A percentile compares a stretch with the other conserved stretches of the same genome.
These are phyloP conservation scores for Vachellia collinsii DNA, from an alignment of 306 rosid species.

Conservation along the genomic window DNA sequence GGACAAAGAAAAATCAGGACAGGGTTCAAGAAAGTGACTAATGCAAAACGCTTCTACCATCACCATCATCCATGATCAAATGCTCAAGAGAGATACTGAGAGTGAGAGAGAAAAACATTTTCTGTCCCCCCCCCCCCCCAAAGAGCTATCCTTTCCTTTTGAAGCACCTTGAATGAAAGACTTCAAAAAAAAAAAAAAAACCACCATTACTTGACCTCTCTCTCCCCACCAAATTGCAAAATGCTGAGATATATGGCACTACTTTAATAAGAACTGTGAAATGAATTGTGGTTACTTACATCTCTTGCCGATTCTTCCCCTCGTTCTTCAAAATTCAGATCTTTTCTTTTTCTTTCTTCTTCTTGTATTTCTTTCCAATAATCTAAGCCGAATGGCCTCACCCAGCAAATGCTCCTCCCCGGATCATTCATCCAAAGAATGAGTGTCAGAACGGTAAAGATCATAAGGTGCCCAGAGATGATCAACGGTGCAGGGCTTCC, in stretches of 20 bases:
- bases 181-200: neutral
- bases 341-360: neutral
- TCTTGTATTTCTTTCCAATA: neutral
- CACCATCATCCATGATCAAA: slow-evolving; percentile 36
- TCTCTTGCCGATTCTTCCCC: slow-evolving; percentile 30
- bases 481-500: slow-evolving; percentile 78
- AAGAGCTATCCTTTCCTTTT: slow-evolving; percentile 19
- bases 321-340: slow-evolving; percentile 13
- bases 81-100: neutral
- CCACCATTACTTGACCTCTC: slow-evolving; percentile 24
- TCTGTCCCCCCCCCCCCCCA: neutral
- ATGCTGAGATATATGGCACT: slow-evolving; percentile 13
- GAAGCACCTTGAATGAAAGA: slow-evolving; percentile 18
- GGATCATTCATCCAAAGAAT: slow-evolving; percentile 68
- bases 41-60: slow-evolving; percentile 41
- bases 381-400: neutral
- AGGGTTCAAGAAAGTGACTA: slow-evolving; percentile 41
- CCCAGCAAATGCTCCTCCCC: neutral
- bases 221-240: slow-evolving; percentile 34
- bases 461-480: slow-evolving; percentile 91
- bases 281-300: slow-evolving; percentile 23
- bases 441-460: slow-evolving; percentile 64
- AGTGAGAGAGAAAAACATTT: neutral
- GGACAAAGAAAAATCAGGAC: slow-evolving; percentile 37
- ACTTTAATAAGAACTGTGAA: neutral